Base-by-base conservation (phyloP, 805 yeast species). In the Monosporozyma servazzii region DNA sequence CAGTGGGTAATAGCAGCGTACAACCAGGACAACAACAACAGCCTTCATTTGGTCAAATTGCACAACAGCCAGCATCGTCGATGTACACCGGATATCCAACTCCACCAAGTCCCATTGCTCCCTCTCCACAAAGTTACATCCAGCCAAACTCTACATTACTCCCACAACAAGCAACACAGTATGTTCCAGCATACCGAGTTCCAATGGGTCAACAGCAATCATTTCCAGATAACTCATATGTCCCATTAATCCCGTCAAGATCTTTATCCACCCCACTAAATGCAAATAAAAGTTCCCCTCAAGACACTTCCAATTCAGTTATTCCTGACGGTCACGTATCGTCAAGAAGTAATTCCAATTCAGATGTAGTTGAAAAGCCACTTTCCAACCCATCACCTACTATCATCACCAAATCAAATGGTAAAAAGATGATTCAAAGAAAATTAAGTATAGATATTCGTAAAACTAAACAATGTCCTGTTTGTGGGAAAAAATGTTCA, bases 401-500 rank as follows among this genome's bases (percentile, higher is more conserved):
- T 18, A 45, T 31, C 13, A 18, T 39, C 10, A 27, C 21, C 11
- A 31, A 45, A 21, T 7, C 27, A 3, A 48, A 48, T 37, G 51
- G 51, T 33, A 48, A 48, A 23, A 41, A 15, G 36, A 15, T 48
- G 33, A 48, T 48, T 13, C 37, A 48, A 33, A 51, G 36, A 30
- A 45, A 48, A 36, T 37, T 54, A 36, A 54, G 53, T 39, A 48
- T 48, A 2, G 54, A 51, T 20, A 25, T 54, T 5, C 47, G 54
- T 17, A 48, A 40, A 27, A 50, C 56, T 15, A 78, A 78, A 57
- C 64, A 77, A 50, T 72, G 76, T 51, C 68, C 64, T 23, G 74
- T 81, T 17, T 88, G 96, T 65, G 75, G 79, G 46, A 87, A 88
- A 64, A 81, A 78, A 49, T 88, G 88, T 70, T 83, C 86, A 58